phyloP scores from a whole-genome alignment of 2,329 filamentous ascomycete species.

The Bertia moriformis region DNA sequence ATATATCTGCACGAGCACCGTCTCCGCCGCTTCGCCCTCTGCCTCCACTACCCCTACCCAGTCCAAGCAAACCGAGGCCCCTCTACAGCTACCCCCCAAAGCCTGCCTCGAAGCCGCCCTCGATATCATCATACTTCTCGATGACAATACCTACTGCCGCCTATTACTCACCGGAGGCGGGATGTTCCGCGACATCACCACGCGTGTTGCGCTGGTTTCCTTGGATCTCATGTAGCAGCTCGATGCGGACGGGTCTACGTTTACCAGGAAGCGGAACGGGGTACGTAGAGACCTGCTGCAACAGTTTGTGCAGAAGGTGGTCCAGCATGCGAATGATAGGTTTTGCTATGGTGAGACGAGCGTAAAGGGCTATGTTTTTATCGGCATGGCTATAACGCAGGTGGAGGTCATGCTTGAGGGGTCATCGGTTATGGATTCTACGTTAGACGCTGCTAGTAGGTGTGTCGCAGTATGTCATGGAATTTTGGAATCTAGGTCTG shows the following conservation, averaged over 20 bases:
- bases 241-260: background rate
- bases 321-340: background rate
- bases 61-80: background rate
- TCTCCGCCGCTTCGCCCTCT: background rate
- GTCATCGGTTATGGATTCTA: background rate
- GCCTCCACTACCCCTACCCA: background rate
- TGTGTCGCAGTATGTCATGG: background rate
- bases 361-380: background rate
- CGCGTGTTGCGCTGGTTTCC: background rate
- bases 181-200: background rate
- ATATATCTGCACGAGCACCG: background rate
- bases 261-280: background rate
- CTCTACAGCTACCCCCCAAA: slow-evolving; percentile 4
- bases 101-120: slow-evolving; percentile 8
- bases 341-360: background rate
- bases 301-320: background rate
- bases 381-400: background rate
- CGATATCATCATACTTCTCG: slow-evolving; percentile 8
- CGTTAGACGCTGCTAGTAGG: background rate
- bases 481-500: background rate
- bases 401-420: background rate
- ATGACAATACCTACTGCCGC: background rate
- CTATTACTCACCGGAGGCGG: background rate
- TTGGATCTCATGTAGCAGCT: background rate
- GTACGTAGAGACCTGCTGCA: too few relatives aligned